Conservation (phyloP, 2,329 filamentous ascomycete species). For the Claviceps sp. region DNA sequence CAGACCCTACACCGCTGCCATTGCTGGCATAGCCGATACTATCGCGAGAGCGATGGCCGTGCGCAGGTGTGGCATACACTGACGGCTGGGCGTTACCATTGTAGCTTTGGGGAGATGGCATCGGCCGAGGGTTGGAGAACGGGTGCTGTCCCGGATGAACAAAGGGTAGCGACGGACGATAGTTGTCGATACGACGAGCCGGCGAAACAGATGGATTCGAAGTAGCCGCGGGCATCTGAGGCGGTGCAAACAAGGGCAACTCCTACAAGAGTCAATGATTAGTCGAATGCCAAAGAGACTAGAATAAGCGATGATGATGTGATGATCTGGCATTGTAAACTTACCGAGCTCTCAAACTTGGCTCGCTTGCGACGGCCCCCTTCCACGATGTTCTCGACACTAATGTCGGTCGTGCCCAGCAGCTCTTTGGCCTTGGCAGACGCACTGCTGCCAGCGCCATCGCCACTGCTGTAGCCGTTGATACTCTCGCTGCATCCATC, state of each 20-base stretch:
- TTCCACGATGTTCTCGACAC: slow-evolving; percentile 94
- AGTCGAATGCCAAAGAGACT: neutral
- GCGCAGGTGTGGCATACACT: slow-evolving; percentile 49
- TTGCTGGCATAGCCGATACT: slow-evolving; percentile 42
- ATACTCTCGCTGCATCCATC: slow-evolving; percentile 53
- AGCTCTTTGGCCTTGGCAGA: slow-evolving; percentile 67
- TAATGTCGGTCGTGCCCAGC: slow-evolving; percentile 91
- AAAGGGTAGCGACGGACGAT: slow-evolving; percentile 63
- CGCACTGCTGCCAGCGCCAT: slow-evolving; percentile 64
- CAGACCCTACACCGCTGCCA: slow-evolving; percentile 20
- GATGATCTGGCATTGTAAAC: slow-evolving; percentile 18
- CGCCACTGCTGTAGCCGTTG: slow-evolving; percentile 76
- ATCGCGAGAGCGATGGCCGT: slow-evolving; percentile 51
- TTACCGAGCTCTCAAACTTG: slow-evolving; percentile 94
- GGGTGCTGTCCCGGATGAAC: slow-evolving; percentile 64
- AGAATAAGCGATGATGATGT: neutral
- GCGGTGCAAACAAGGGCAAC: slow-evolving; percentile 85
- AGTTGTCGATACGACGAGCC: slow-evolving; percentile 63
- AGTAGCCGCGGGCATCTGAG: slow-evolving; percentile 83
- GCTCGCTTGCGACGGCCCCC: slow-evolving; percentile 89
- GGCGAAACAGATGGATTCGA: slow-evolving; percentile 97
- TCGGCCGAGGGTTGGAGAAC: slow-evolving; percentile 61
- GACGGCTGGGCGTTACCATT: slow-evolving; percentile 31
- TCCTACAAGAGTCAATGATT: slow-evolving; percentile 45
- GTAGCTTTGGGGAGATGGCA: slow-evolving; percentile 78